phyloP scores from a whole-genome alignment of 495 filamentous ascomycete species.

The Penicillium bovifimosum region DNA sequence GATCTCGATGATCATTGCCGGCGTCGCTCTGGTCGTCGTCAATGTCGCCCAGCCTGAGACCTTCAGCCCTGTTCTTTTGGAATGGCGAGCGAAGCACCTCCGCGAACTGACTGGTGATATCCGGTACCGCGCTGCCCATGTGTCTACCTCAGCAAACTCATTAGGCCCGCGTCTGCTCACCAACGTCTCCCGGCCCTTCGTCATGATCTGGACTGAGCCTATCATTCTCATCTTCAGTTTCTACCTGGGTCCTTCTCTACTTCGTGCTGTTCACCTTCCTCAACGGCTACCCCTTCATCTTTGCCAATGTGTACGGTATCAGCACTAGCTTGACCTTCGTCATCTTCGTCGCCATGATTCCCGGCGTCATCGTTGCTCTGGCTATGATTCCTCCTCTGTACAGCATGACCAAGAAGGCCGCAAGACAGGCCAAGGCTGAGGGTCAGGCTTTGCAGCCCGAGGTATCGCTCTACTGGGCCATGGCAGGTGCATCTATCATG shows the following conservation, averaged over 20 bases:
- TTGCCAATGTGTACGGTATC: neutral
- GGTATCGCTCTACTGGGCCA: conserved; percentile 2
- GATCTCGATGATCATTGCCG: conserved; percentile 40
- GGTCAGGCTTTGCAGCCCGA: conserved; percentile 1
- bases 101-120: conserved; percentile 12
- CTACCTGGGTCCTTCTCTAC: conserved; percentile 9
- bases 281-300: conserved; percentile 9
- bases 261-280: conserved; percentile 10
- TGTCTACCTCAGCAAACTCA: neutral
- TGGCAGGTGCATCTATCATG: conserved; percentile 1
- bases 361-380: neutral
- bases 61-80: conserved; percentile 39
- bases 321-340: neutral
- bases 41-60: conserved; percentile 43
- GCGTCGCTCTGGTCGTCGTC: conserved; percentile 26
- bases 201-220: neutral
- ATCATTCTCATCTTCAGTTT: conserved; percentile 5
- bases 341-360: neutral
- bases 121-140: neutral
- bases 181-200: neutral
- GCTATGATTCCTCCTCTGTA: neutral
- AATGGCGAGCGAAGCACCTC: conserved; percentile 41
- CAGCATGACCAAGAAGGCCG: neutral
- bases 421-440: neutral
- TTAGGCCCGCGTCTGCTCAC: neutral